Evolutionary conservation across 345 rosid genomes (phyloP), one percentile per base, ranked within the genome.

Genomic region (Linum usitatissimum): DNA sequence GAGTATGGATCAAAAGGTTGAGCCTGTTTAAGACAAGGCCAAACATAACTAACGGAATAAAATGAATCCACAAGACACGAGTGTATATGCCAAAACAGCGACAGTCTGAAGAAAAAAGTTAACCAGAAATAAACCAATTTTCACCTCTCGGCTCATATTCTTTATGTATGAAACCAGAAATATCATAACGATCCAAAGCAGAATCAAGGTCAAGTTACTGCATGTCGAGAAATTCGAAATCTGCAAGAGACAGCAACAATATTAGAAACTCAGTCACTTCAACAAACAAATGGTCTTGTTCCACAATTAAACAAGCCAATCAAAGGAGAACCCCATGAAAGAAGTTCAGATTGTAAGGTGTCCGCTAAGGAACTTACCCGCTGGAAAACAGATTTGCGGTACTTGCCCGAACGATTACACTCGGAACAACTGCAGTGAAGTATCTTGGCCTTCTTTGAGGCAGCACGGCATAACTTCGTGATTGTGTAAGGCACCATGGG

Each of bases 221-320:
- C 80, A 88, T 0, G 99, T 94, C 42, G 92, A 94, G 77, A 94
- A 84, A 77, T 88, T 90, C 19, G 96, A 94, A 66, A 94, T 84
- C 95, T 94, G 86, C 76, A 6, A 66, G 63, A 65, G 72, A 59
- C 17, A 45, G 23, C 53, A 59, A 18, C 34, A 10, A 18, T 15
- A 48, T 56, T 30, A n/a, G 18, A 31, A 73, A 68, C 18, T 51
- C 40, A 72, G 62, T 19, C 14, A 20, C 30, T 18, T 9, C 48
- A 14, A 15, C 21, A 30, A 23, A 23, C 28, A 23, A 23, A 23
- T 23, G 28, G 28, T 23, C 28, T 23, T 23, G 59, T 23, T 9
- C 18, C 61, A 38, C 49, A 57, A 59, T 14, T 51, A 62, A 59
- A n/a, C 61, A 38, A 17, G 15, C 36, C 62, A 30, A 39, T 13